Conservation (phyloP, 1,284 basidiomycete species). For the Ceratobasidium sp. region DNA sequence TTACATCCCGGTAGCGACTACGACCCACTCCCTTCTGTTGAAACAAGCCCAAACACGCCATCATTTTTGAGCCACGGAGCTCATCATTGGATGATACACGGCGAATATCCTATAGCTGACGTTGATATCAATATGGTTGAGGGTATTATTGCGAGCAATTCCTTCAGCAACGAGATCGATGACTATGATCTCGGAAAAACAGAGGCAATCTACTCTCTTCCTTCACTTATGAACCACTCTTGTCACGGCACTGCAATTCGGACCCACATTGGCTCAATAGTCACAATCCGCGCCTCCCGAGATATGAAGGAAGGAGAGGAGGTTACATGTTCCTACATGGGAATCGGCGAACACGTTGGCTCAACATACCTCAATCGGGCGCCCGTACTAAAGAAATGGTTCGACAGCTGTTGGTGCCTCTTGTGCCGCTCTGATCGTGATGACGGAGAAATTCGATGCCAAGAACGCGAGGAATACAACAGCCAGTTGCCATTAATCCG, state of each 20-base stretch:
- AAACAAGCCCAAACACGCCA: background rate
- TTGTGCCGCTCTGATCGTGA: conserved; percentile 30
- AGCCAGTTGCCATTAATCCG: background rate
- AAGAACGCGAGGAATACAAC: background rate
- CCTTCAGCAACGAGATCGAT: background rate
- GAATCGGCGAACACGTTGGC: background rate
- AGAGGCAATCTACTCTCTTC: conserved; percentile 42
- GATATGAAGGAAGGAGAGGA: conserved; percentile 29
- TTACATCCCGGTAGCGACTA: conserved; percentile 38
- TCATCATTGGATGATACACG: background rate
- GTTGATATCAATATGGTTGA: conserved; percentile 39
- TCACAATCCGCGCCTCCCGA: conserved; percentile 41
- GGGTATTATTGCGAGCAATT: background rate
- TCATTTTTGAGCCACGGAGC: background rate
- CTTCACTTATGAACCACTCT: conserved; percentile 49
- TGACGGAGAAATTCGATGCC: conserved; percentile 27
- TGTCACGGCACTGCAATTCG: conserved; percentile 46
- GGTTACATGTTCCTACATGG: conserved; percentile 12
- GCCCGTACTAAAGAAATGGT: background rate
- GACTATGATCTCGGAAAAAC: conserved; percentile 38
- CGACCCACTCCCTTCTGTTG: background rate
- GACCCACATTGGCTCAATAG: conserved; percentile 44
- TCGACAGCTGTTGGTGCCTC: conserved; percentile 23
- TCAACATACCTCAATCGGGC: background rate
- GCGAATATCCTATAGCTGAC: conserved; percentile 4